Percentiles rank a stretch among this genome's conserved stretches.
Evolutionary conservation across 306 rosid genomes (phyloP).

Genomic region (Clitoria ternatea): DNA sequence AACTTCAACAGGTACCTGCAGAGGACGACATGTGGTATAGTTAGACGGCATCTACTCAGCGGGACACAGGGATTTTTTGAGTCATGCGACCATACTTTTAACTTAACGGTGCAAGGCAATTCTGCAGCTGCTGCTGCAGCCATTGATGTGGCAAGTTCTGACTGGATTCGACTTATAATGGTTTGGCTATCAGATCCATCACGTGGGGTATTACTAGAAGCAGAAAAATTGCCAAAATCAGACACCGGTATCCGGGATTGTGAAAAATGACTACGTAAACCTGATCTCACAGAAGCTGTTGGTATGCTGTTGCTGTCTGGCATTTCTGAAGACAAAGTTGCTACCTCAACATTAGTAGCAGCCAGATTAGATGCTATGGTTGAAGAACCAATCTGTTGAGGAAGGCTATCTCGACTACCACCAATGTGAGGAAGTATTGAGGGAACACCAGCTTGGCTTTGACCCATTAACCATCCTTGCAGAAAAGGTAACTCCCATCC

Average conservation of each 20-base stretch:
- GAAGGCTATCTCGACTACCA: constrained; percentile 24
- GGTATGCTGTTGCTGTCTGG: constrained; percentile 52
- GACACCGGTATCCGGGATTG: constrained; percentile 48
- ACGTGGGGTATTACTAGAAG: constrained; percentile 32
- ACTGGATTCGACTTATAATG: constrained; percentile 60
- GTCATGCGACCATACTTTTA: constrained; percentile 90
- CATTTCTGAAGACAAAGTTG: constrained; percentile 44
- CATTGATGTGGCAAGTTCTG: constrained; percentile 79
- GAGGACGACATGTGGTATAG: constrained; percentile 88
- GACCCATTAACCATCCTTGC: constrained; percentile 50
- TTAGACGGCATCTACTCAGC: constrained; percentile 66
- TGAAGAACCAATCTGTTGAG: constrained; percentile 34
- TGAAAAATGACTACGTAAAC: constrained; percentile 51
- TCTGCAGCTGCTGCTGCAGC: constrained; percentile 91
- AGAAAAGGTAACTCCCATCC: constrained; percentile 42
- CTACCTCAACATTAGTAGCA: constrained; percentile 25
- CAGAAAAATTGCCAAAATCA: constrained; percentile 53
- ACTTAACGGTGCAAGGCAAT: constrained; percentile 95
- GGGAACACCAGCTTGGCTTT: constrained; percentile 34
- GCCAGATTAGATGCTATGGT: constrained; percentile 9
- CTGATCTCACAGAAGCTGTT: constrained; percentile 58
- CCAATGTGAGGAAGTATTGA: constrained; percentile 24
- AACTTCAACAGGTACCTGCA: constrained; percentile 66
- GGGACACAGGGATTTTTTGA: constrained; percentile 68
- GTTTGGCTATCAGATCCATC: constrained; percentile 71